A percentile compares a stretch with the other conserved stretches of the same genome.
Conservation (phyloP, 495 filamentous ascomycete genomes). For the Podospora fimiseda region DNA sequence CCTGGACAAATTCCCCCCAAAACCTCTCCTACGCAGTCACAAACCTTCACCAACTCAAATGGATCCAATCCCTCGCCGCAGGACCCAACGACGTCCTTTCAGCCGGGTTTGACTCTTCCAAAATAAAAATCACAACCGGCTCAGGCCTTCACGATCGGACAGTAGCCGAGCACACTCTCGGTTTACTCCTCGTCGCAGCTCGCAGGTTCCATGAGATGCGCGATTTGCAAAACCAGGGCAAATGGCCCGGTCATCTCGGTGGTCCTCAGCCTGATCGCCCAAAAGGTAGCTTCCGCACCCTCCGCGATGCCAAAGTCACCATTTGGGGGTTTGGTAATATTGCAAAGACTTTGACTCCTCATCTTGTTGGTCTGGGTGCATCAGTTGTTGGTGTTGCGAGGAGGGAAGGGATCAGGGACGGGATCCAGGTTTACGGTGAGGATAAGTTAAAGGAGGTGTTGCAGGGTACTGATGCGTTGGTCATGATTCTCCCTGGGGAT, state of each 20-base stretch:
- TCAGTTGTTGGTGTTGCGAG: slow-evolving; percentile 41
- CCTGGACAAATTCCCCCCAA: slow-evolving; percentile 47
- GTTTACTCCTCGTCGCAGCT: slow-evolving; percentile 44
- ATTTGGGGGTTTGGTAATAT: slow-evolving; percentile 88
- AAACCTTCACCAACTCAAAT: slow-evolving; percentile 45
- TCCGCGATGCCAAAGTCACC: slow-evolving; percentile 43
- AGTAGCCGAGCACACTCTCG: slow-evolving; percentile 54
- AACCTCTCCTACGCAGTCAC: slow-evolving; percentile 48
- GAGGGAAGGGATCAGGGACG: slow-evolving; percentile 53
- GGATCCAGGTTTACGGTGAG: slow-evolving; percentile 45
- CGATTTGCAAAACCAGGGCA: slow-evolving; percentile 45
- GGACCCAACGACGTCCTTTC: slow-evolving; percentile 55
- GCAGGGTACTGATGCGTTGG: slow-evolving; percentile 62
- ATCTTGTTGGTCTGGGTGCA: slow-evolving; percentile 53
- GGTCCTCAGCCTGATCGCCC: slow-evolving; percentile 48
- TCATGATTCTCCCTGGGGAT: slow-evolving; percentile 62
- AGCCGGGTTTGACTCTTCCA: slow-evolving; percentile 47
- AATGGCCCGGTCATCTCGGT: slow-evolving; percentile 53
- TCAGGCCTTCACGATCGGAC: slow-evolving; percentile 55
- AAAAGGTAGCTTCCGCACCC: slow-evolving; percentile 43
- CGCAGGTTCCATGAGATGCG: slow-evolving; percentile 53
- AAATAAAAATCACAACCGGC: slow-evolving; percentile 46
- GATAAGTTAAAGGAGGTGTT: slow-evolving; percentile 51
- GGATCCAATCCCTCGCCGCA: slow-evolving; percentile 57
- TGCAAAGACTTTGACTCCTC: slow-evolving; percentile 64